These are phyloP conservation scores for Colletotrichum lupini DNA, from an alignment of 2,329 filamentous ascomycete genomes.

Conservation along the genomic window DNA sequence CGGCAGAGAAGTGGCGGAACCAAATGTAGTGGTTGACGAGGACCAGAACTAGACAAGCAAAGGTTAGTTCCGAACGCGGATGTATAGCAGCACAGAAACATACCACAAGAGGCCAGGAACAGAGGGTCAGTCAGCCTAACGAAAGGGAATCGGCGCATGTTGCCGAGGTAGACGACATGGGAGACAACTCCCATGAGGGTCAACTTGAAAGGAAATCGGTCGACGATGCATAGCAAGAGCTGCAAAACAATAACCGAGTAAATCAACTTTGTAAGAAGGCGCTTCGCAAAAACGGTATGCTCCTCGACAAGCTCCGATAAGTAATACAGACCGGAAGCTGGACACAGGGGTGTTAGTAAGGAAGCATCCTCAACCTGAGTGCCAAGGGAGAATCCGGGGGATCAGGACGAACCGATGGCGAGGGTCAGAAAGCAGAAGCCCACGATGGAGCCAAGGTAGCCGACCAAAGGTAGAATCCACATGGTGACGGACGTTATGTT, in stretches of 20 bases:
- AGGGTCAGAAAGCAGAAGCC: constrained; percentile 96
- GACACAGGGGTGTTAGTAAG: not conserved
- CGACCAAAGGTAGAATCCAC: constrained; percentile 95
- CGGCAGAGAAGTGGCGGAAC: constrained; percentile 89
- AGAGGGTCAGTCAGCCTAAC: constrained; percentile 90
- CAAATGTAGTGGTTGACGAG: constrained; percentile 93
- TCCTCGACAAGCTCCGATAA: constrained; percentile 98
- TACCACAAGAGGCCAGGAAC: constrained; percentile 86
- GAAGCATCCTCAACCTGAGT: not conserved
- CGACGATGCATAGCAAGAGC: constrained; percentile 78
- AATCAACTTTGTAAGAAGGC: constrained; percentile 85
- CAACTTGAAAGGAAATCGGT: constrained; percentile 84
- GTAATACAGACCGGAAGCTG: constrained; percentile 97
- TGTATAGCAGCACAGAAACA: constrained; percentile 40
- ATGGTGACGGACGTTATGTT: constrained; percentile 60
- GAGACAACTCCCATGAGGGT: constrained; percentile 81
- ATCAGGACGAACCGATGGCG: constrained; percentile 77
- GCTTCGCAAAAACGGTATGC: constrained; percentile 92
- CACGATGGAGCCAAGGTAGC: constrained; percentile 86
- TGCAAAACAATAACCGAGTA: constrained; percentile 84
- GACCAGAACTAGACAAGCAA: constrained; percentile 73
- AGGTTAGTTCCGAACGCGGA: not conserved
- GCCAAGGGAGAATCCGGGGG: constrained; percentile 20
- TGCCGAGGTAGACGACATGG: constrained; percentile 88
- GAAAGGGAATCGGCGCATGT: constrained; percentile 78